Base-by-base conservation (phyloP, 305 asterid genomes). In the Monarda citriodora region DNA sequence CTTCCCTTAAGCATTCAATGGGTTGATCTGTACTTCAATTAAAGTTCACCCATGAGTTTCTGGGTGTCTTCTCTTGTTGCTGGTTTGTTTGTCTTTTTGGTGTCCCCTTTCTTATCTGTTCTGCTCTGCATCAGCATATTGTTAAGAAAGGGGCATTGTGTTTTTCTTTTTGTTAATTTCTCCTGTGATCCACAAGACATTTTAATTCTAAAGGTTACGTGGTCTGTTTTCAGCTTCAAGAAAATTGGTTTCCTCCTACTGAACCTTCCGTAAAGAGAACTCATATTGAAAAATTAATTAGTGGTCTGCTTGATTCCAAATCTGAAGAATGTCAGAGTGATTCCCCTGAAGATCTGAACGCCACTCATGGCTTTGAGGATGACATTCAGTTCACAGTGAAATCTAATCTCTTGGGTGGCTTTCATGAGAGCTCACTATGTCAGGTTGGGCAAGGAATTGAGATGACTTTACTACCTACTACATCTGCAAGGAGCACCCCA, bases 231-330 rank as follows among this genome's bases (percentile, higher is more conserved):
- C 96, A 94, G 97, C 97, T 94, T 53, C 83, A 72, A 47, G 68
- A 67, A 10, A 82, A 80, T 79, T 95, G 99, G 99, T 95, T 95
- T 67, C 95, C 85, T 32, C 82, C 95, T 20, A 71, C 74, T 52
- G 99, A 86, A 69, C 96, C 97, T 72, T 91, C 93, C 22, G 47
- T 83, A 55, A 95, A 91, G 70, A 82, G 99, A 55, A 74, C 77
- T 68, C 82, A 61, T 53, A 81, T 95, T 53, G 91, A 83, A 75
- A 81, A 77, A 72, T 69, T 95, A 75, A 86, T 95, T 67, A 73
- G 72, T 67, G 73, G 67, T 65, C 89, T 95, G 62, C 81, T 83
- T 34, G 78, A 71, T 47, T 69, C 78, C 66, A 74, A 72, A 56
- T 65, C 85, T 62, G 67, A 66, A 67, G 91, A 77, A 69, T 56